Base-by-base conservation (phyloP, 2,329 filamentous ascomycete genomes). In the Pseudonectria foliicola region DNA sequence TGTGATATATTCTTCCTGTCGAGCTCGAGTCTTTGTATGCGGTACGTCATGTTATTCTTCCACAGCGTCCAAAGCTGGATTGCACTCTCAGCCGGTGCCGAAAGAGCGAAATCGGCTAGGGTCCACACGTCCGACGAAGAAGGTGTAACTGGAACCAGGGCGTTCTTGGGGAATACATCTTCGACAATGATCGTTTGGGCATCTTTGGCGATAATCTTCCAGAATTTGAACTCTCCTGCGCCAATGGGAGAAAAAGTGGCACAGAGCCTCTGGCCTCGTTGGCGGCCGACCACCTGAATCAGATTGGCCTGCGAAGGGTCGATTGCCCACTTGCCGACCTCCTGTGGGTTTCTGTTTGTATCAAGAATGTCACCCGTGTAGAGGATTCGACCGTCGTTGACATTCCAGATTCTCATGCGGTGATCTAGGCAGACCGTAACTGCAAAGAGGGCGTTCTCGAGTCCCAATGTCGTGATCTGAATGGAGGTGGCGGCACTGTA, bases 181-280 rank as follows among this genome's bases (percentile, higher is more conserved):
- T 78, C 73, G 11, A 93, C 68, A 7, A 79, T 70, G 13, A 87
- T 57, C 3, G 65, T 68, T 49, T 82, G 70, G 48, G 73, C 73
- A 34, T 80, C 75, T 46, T 80, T 75, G 13, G 83, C 75, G 34
- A 76, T 75, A n/a, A 78, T 62, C 45, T 66, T 71, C 86, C 89
- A 98, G 55, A 98, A 89, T 59, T 95, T 96, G 71, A 98, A 96
- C 55, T 90, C 82, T 25, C 92, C 85, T 27, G 80, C 76, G 21
- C 88, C 84, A 44, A 92, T 78, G 1, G 92, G 90, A 10, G 89
- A 95, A 59, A 88, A 95, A 7, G 87, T 90, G 25, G 86, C 78
- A 34, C 90, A 75, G 11, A 77, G 57, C 26, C 71, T 65, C 35
- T 67, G 67, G 12, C 75, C 74, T 16, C 67, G 63, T 27, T 56